Conservation (phyloP, 768 basidiomycete species). For the Psilocybe subaeruginosa region DNA sequence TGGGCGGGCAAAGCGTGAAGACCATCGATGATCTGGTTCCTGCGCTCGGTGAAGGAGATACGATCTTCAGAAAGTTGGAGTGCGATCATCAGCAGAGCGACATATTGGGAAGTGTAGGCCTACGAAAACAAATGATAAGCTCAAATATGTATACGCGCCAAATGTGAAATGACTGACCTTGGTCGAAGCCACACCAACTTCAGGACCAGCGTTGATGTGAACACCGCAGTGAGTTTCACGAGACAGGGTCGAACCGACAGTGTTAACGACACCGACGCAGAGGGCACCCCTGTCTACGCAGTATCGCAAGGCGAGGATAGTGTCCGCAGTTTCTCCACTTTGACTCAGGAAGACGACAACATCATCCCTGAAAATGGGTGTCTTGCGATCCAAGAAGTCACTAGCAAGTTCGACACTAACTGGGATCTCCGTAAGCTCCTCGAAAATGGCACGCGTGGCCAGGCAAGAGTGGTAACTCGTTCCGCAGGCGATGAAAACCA, state of each 20-base stretch:
- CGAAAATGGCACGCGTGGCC: slow-evolving; percentile 96
- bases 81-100: slow-evolving; percentile 98
- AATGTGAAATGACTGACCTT: slow-evolving; percentile 56
- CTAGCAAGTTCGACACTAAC: slow-evolving; percentile 96
- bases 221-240: slow-evolving; percentile 99
- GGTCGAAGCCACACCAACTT: slow-evolving; percentile 98
- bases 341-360: slow-evolving; percentile 96
- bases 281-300: slow-evolving; percentile 96
- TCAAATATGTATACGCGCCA: neutral
- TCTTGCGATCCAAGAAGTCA: slow-evolving; percentile 98
- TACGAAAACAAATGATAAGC: slow-evolving; percentile 26
- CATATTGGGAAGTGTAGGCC: slow-evolving; percentile 99
- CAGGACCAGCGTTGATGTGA: slow-evolving; percentile 98
- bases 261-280: slow-evolving; percentile 97
- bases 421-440: slow-evolving; percentile 98
- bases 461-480: slow-evolving; percentile 98
- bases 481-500: slow-evolving; percentile 98
- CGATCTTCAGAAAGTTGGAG: slow-evolving; percentile 97
- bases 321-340: slow-evolving; percentile 98
- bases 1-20: slow-evolving; percentile 88
- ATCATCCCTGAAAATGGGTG: slow-evolving; percentile 99
- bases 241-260: slow-evolving; percentile 96
- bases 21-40: slow-evolving; percentile 91
- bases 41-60: slow-evolving; percentile 87
- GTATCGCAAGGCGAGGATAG: slow-evolving; percentile 94